Conservation (phyloP, 176 grass and related monocot species). For the Leersia perrieri region DNA sequence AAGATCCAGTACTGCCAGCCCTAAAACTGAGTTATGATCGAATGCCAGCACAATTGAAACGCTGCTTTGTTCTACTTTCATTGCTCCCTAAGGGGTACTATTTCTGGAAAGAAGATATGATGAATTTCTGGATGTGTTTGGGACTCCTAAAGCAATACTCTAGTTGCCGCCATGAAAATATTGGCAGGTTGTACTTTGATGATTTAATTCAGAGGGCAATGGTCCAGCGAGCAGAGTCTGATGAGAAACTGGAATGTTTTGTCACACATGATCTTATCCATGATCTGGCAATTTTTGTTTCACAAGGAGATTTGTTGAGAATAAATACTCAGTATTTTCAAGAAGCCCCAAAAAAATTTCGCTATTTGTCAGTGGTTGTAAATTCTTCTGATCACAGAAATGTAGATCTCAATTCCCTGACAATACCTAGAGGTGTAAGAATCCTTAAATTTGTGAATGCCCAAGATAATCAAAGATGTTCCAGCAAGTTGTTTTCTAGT, state of each 20-base stretch:
- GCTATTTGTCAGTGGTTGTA: conserved; percentile 29
- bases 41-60: conserved; percentile 29
- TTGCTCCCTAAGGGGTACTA: conserved; percentile 30
- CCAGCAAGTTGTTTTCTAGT: neutral
- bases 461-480: neutral
- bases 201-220: conserved; percentile 26
- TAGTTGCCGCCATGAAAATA: neutral
- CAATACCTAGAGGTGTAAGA: neutral
- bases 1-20: conserved; percentile 20
- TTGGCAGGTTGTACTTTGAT: neutral
- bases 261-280: conserved; percentile 43
- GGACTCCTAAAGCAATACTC: conserved; percentile 15
- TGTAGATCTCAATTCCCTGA: neutral
- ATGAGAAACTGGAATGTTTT: neutral
- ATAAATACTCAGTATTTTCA: neutral
- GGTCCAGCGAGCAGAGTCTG: neutral
- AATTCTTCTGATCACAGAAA: conserved; percentile 5
- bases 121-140: conserved; percentile 23
- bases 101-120: neutral
- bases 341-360: neutral
- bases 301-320: neutral
- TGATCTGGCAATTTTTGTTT: conserved; percentile 31
- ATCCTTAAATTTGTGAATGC: conserved; percentile 3
- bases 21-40: conserved; percentile 35
- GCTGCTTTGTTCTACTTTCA: conserved; percentile 24